Evolutionary conservation across 2,329 filamentous ascomycete genomes (phyloP), one percentile per base, ranked within the genome.

Genomic region (Bipolaris sorokiniana): DNA sequence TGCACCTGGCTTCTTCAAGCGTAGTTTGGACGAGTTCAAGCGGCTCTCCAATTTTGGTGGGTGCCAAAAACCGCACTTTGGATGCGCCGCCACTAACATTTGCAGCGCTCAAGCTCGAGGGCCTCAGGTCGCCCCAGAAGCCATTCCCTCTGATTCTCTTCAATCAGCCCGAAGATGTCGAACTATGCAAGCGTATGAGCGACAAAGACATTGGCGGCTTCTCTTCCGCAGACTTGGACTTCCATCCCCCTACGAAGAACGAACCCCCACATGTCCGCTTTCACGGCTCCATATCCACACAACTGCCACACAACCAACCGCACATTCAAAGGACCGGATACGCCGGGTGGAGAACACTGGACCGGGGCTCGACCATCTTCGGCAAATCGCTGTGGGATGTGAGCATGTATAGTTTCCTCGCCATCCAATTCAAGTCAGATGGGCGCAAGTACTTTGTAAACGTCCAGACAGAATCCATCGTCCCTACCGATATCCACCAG

Each of bases 401-500:
- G 50, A 93, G 97, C 70, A 88, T 90, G 2, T 98, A 96, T 78
- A 81, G 84, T 11, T 97, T 92, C 77, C 87, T 99, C 9, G 94
- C 92, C 0, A 78, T 99, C 70, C 89, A 93, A 13, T 84, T 99
- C 67, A 95, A 92, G 76, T 94, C 91, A 3, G 95, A 98, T 73
- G 93, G 92, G 15, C 84, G 95, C 57, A 90, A 91, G 69, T 99
- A 98, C 80, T 91, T 97, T 56, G 87, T 99, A 70, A 99, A 99
- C 77, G 81, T 99, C 15, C 95, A 98, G 80, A 97, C 93, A 3
- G 94, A 99, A 73, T 91, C 90, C 1, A 88, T 99, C 53, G 91
- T 97, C 46, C 90, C 92, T 10, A 94, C 92, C n/a, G 95, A 99
- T 75, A 83, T 99, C 62, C 95, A 98, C 76, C 95, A 99, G 76